Evolutionary conservation across 2,329 filamentous ascomycete genomes (phyloP), one percentile per base, ranked within the genome.

Genomic region (Fusarium poae): DNA sequence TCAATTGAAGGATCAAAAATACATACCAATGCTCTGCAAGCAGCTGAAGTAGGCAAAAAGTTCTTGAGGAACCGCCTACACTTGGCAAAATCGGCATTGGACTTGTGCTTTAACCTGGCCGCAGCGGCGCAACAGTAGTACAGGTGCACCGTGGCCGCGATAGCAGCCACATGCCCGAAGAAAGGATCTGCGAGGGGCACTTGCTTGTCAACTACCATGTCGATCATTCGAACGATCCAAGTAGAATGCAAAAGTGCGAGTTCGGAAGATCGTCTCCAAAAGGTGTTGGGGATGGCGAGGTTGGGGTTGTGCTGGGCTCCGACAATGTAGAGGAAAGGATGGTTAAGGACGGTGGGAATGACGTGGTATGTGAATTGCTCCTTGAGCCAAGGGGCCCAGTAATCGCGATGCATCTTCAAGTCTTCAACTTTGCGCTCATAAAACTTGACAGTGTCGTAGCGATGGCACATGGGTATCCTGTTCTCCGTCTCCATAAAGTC

Each of bases 171-270:
- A 43, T 86, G 83, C 0, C 82, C 84, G 34, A 86, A 84, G 70
- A 85, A 86, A 0, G 84, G 84, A 66, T 86, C 84, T 5, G 80
- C 80, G 10, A 86, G 75, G 6, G 79, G 79, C 12, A 85, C 76
- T 52, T 82, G 79, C 74, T 85, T 85, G 56, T 85, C 83, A 2
- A 82, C 76, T 2, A 84, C 81, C 84, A 86, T 85, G 48, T 85
- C 83, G 37, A 86, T 85, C 73, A 86, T 81, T 5, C 84, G 80
- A 16, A 84, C 83, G 40, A 86, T 81, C 84, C 84, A 86, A 0
- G 84, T 86, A 3, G 82, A 80, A 48, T 86, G 84, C 4, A 86
- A 74, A 2, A 86, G 72, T 0, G 84, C 84, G 15, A 84, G 72
- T 66, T 86, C 84, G 0, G 83, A 85, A 0, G 83, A 85, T 5